Evolutionary conservation across 1,284 basidiomycete species (phyloP).

Genomic region (Grifola frondosa): DNA sequence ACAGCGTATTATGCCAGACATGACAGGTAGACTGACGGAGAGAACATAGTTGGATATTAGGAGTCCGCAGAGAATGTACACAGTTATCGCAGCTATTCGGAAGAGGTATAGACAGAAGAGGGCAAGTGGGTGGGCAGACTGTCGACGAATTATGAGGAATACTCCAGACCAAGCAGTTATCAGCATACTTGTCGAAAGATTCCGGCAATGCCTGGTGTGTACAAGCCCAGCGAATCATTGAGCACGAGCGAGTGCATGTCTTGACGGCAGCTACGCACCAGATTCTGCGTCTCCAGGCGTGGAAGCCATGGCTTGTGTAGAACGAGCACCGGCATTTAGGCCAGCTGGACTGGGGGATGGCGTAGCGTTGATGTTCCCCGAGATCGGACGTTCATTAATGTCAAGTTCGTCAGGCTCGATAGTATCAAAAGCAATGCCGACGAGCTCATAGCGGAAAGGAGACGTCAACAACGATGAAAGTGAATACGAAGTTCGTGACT

Average conservation of each 20-base stretch:
- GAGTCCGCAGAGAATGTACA: constrained; percentile 86
- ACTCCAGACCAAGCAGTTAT: background rate
- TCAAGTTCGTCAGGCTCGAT: constrained; percentile 71
- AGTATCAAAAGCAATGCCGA: constrained; percentile 56
- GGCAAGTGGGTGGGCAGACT: constrained; percentile 83
- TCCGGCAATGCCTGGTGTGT: constrained; percentile 59
- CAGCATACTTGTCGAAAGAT: constrained; percentile 69
- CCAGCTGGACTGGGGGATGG: constrained; percentile 44
- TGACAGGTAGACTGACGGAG: constrained; percentile 54
- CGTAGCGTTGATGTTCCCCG: constrained; percentile 39
- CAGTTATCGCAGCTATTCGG: constrained; percentile 78
- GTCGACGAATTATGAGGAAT: constrained; percentile 6
- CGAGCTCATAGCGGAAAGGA: constrained; percentile 44
- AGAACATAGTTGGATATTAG: constrained; percentile 89
- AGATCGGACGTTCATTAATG: constrained; percentile 24
- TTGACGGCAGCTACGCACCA: constrained; percentile 51
- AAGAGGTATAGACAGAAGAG: constrained; percentile 87
- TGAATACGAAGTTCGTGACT: constrained; percentile 2
- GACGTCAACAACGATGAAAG: background rate
- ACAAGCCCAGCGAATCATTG: constrained; percentile 2
- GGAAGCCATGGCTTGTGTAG: constrained; percentile 46
- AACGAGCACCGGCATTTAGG: constrained; percentile 53
- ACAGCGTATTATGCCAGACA: constrained; percentile 1
- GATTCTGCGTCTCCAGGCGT: constrained; percentile 67
- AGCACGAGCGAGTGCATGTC: background rate